Evolutionary conservation across 139 green algal genomes (phyloP), one percentile per base, ranked within the genome.

Genomic region (Spirogloea muscicola): DNA sequence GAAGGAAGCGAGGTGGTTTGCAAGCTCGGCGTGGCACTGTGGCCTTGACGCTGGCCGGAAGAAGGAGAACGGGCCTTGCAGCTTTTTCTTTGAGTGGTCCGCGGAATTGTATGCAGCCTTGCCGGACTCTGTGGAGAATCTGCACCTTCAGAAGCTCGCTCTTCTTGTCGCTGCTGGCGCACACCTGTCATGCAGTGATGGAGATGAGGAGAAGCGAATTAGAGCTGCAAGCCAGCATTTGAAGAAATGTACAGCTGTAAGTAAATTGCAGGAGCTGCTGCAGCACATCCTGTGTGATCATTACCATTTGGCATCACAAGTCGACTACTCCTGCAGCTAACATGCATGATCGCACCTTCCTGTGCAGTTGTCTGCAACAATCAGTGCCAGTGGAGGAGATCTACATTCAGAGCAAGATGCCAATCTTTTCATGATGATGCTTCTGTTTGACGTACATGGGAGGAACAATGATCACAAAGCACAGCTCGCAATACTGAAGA

Each of bases 31-130:
- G 5, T 74, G 65, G 65, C 63, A 74, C 3, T 25, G 64, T 74
- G 65, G 65, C 48, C 27, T 74, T 67, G 65, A 74, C 21, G 65
- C 65, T 74, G 65, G 65, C n/a, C 63, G 64, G 52, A 18, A 62
- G 25, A 27, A 74, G 1, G 41, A 65, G 18, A 65, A 44, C 43
- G 33, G 31, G n/a, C 21, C 38, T 37, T 62, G 48, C 4, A 25
- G 43, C 2, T 39, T 27, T 6, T 74, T 64, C 43, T 44, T 74
- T 21, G 29, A 65, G 25, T 67, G 37, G 39, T 42, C 65, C 1
- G 16, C 65, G 36, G 37, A 74, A 18, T 67, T 74, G 21, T 74
- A 51, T 34, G 34, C 37, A 9, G 21, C 27, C 16, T n/a, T 74
- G 38, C 65, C 65, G 40, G 65, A 74, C 25, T 46, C 65, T 37